Conservation (phyloP, 495 filamentous ascomycete species). For the Xylaria venustula region DNA sequence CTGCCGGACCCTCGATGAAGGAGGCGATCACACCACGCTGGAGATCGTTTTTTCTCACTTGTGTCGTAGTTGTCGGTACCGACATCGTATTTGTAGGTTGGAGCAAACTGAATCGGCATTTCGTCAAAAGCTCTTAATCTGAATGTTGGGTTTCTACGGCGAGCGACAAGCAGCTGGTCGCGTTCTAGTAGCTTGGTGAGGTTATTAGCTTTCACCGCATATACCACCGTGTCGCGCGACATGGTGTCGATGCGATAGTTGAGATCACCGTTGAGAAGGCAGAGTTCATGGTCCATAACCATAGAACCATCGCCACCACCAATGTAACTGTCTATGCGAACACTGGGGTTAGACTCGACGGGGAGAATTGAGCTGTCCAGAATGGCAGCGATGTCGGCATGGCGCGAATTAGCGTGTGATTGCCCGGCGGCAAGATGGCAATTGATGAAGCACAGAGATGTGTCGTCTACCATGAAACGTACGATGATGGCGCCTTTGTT, state of each 20-base stretch:
- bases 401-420: slow-evolving; percentile 80
- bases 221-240: slow-evolving; percentile 84
- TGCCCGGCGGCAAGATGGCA: slow-evolving; percentile 97
- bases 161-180: slow-evolving; percentile 85
- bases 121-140: slow-evolving; percentile 83
- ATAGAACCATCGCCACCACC: slow-evolving; percentile 92
- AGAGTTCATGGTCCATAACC: slow-evolving; percentile 96
- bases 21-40: slow-evolving; percentile 94
- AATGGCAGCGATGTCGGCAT: slow-evolving; percentile 90
- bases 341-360: slow-evolving; percentile 55
- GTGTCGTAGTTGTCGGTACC: slow-evolving; percentile 92
- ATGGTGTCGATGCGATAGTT: slow-evolving; percentile 99
- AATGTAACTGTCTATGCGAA: slow-evolving; percentile 72
- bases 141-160: slow-evolving; percentile 85
- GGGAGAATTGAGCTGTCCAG: slow-evolving; percentile 76
- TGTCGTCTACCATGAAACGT: slow-evolving; percentile 88
- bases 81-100: slow-evolving; percentile 98
- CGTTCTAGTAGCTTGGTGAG: slow-evolving; percentile 88
- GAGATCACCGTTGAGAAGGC: slow-evolving; percentile 91
- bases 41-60: slow-evolving; percentile 91
- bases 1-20: slow-evolving; percentile 80
- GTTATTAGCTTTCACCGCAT: slow-evolving; percentile 74
- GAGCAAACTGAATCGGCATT: slow-evolving; percentile 81
- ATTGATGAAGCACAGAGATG: slow-evolving; percentile 92
- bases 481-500: slow-evolving; percentile 96